Base-by-base conservation (phyloP, 1,284 basidiomycete species). In the Leccinum solheimii region DNA sequence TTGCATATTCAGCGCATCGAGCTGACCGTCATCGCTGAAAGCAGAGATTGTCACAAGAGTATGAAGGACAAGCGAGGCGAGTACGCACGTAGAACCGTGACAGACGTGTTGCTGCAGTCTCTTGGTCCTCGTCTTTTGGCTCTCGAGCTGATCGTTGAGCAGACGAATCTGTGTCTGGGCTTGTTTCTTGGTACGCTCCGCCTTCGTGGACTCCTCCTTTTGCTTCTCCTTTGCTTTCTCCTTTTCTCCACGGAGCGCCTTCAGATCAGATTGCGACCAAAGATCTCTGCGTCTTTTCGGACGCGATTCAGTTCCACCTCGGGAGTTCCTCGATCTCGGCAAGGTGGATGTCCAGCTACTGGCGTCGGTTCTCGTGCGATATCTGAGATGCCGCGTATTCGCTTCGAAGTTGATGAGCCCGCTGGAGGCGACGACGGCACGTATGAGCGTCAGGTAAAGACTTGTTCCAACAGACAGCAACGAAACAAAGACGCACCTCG, bases 291-390 rank as follows among this genome's bases (percentile, higher is more conserved):
- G 64, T 94, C 90, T 50, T 79, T 79, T 61, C 85, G 82, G 50
- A 93, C 88, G 19, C 88, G 84, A 60, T 78, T 79, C 30, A 93
- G 78, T 67, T 93, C 92, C 2, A 82, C 78, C 69, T 93, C 88
- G 34, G 83, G 11, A 92, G 83, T 40, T 91, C 88, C 13, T 90
- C 86, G 56, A 93, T 87, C 73, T 93, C 91, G 16, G 80, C 77
- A 13, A 86, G 79, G 58, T 86, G 84, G 14, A 87, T 76, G 68
- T 92, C 89, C 34, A 93, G 83, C 62, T 90, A 84, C 63, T 89
- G 85, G 1, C 88, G 85, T 38, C 86, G 83, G 57, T 83, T 80
- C 62, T 91, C 87, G 67, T 92, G 91, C 14, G 86, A 82, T n/a
- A 78, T 81, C 53, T 90, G 86, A 26, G 85, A 85, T 0, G 79